phyloP scores from a whole-genome alignment of 768 basidiomycete species.

The Rhizopogon roseolus region DNA sequence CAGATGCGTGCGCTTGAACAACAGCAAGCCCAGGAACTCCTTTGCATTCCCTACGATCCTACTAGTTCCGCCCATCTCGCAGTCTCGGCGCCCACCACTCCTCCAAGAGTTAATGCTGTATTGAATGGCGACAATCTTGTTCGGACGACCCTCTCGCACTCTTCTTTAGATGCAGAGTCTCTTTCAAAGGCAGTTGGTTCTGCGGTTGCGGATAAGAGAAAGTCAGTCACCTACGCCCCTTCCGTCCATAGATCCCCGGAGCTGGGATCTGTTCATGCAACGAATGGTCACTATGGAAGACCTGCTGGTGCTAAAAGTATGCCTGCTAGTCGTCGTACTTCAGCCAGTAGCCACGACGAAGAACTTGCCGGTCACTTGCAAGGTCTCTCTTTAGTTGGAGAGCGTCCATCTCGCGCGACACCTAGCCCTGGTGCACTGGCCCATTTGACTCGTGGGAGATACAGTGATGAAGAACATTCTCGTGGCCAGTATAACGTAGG shows the following conservation, averaged over 20 bases:
- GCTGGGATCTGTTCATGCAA: constrained; percentile 36
- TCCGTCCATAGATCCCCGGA: constrained; percentile 74
- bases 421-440: constrained; percentile 47
- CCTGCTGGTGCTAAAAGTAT: constrained; percentile 83
- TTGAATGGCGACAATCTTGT: constrained; percentile 54
- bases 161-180: constrained; percentile 54
- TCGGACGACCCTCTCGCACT: constrained; percentile 41
- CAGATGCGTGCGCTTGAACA: constrained; percentile 94
- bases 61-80: constrained; percentile 62
- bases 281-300: constrained; percentile 57
- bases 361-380: constrained; percentile 75
- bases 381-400: constrained; percentile 63
- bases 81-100: constrained; percentile 85
- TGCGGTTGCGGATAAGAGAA: constrained; percentile 70
- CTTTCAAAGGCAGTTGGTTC: constrained; percentile 67
- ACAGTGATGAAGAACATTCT: constrained; percentile 53
- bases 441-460: constrained; percentile 50
- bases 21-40: constrained; percentile 83
- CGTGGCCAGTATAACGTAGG: constrained; percentile 72
- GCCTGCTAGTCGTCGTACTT: constrained; percentile 88
- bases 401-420: constrained; percentile 51
- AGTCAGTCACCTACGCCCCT: constrained; percentile 82
- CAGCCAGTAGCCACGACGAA: constrained; percentile 83
- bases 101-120: constrained; percentile 71
- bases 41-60: constrained; percentile 68